phyloP scores from a whole-genome alignment of 192 early-diverging fungal species.

The Gigaspora rosea region DNA sequence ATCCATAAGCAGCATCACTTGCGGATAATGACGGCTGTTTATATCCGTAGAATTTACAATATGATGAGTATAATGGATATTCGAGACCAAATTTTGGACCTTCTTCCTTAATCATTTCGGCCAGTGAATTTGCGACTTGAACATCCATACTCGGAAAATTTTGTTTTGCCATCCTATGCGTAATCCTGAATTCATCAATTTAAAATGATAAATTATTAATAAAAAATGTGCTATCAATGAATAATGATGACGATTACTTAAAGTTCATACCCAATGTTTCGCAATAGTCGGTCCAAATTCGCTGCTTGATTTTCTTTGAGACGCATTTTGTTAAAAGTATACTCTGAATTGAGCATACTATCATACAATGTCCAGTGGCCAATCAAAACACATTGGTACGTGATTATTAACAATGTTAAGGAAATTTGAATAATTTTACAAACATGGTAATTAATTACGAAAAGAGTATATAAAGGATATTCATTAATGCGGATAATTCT shows the following conservation, averaged over 20 bases:
- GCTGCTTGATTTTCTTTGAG: not conserved
- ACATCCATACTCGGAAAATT: slow-evolving; percentile 7
- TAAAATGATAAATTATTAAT: not conserved
- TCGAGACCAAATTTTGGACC: slow-evolving; percentile 7
- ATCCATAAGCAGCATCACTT: slow-evolving; percentile 10
- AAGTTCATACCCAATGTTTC: slow-evolving; percentile 13
- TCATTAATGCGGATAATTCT: not conserved
- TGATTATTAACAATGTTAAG: not conserved
- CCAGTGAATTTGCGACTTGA: not conserved
- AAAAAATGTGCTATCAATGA: not conserved
- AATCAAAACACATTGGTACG: slow-evolving; percentile 17
- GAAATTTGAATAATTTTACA: not conserved
- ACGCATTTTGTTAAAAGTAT: slow-evolving; percentile 7
- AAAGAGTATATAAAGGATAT: slow-evolving; percentile 5
- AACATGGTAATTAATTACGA: not conserved
- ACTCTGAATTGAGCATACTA: slow-evolving; percentile 18
- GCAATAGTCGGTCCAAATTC: not conserved
- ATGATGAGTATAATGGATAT: not conserved
- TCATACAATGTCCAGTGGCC: slow-evolving; percentile 25
- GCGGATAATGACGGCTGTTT: slow-evolving; percentile 1
- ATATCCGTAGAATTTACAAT: slow-evolving; percentile 14
- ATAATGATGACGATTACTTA: not conserved
- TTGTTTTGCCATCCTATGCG: not conserved
- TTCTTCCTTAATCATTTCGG: not conserved
- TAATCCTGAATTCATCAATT: not conserved